Base-by-base conservation (phyloP, 2,329 filamentous ascomycete genomes). In the Aureobasidium melanogenum region DNA sequence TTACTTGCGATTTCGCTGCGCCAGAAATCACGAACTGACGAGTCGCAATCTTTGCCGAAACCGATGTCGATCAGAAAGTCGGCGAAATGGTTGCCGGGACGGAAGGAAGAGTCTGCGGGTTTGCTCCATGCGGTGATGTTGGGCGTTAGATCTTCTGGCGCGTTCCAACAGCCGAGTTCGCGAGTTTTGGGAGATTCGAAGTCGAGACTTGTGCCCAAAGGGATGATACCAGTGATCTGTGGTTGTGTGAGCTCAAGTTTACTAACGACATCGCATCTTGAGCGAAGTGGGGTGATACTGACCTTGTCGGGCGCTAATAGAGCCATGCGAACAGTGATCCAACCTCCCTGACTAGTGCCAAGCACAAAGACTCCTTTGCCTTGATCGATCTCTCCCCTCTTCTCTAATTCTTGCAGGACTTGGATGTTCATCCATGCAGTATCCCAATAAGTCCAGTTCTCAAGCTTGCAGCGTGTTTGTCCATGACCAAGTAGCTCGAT, bases 381-480 rank as follows among this genome's bases (percentile, higher is more conserved):
- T 7, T 46, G 36, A 17, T 46, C 54, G 0, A 74, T 74, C 64
- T 75, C 76, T 24, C 67, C 67, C 14, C 73, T 63, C 19, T 80
- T 75, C 0, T 71, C 71, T 7, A 81, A 62, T 3, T 66, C 68
- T 17, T 75, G 70, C 63, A 77, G 66, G 7, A 75, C 74, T 64
- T 75, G 72, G 6, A 77, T 43, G 55, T 72, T 73, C 73, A 76
- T 81, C 59, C 75, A 73, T 1, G 79, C 79, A 0, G 78, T 76
- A 65, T 82, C 80, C 81, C 80, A 83, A 66, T 83, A 83, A 9
- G 79, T 83, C 67, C 75, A 83, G 51, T 80, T 73, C 60, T 79
- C 75, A 3, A 68, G 63, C 19, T 71, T 69, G 7, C 74, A 74
- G 10, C 75, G 70, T 5, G 80, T 82, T 61, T 76, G 68, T 4